Base-by-base conservation (phyloP, 345 rosid species). In the Salix purpurea region DNA sequence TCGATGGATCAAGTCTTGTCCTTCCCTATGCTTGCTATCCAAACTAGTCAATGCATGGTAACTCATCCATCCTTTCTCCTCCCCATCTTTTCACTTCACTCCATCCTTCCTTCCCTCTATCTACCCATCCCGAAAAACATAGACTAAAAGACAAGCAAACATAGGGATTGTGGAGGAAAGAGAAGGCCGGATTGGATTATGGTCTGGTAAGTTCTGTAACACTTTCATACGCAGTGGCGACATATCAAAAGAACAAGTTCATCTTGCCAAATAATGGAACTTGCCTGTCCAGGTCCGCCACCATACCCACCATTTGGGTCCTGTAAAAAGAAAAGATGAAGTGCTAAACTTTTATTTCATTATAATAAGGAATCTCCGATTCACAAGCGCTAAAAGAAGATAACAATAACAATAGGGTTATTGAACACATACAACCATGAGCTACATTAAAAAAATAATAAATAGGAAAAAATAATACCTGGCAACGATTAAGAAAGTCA, bases 201-300 rank as follows among this genome's bases (percentile, higher is more conserved):
- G 21, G 54, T 48, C 6, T 48, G 54, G 21, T 40, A 4, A 40
- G 44, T 40, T 40, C 44, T 40, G 54, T 48, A 48, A 48, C 19
- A 48, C 54, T 48, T 3, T 48, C 19, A 14, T 48, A 16, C 6
- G 18, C 19, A 48, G 54, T 16, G 19, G 54, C 54, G 1, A 19
- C 6, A 14, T 48, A 48, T 48, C 21, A 60, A 32, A 21, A 24
- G 61, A 52, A 65, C n/a, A 11, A 54, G 46, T 64, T 64, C 54
- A 61, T 42, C 68, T 65, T 39, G 69, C 30, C 14, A 77, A 71
- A 30, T 15, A 73, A 26, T 40, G 69, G 56, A 67, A 65, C 96
- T 85, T 87, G 89, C 99, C 97, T 96, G 99, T 77, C 96, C 94
- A 84, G 99, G 99, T 78, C 99, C 99, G 32, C 99, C 99, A 79